phyloP scores from a whole-genome alignment of 2,329 filamentous ascomycete genomes.

The Pseudogymnoascus sp. region DNA sequence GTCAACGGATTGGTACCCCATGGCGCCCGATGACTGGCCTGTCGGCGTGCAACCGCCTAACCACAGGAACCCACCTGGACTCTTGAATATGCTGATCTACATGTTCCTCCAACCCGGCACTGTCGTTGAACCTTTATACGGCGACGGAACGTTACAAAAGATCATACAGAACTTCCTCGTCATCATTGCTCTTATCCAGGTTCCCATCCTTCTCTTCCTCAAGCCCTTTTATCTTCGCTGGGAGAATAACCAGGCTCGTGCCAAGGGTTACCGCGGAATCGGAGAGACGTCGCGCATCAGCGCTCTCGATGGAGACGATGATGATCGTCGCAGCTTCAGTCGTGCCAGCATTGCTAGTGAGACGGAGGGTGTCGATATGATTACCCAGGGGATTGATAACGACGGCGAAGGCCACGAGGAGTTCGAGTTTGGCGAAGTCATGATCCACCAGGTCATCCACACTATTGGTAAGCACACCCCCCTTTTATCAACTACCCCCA shows the following conservation, averaged over 20 bases:
- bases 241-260: constrained; percentile 85
- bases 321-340: constrained; percentile 50
- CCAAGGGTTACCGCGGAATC: constrained; percentile 84
- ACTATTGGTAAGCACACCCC: constrained; percentile 68
- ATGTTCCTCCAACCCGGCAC: constrained; percentile 92
- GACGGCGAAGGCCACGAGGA: constrained; percentile 81
- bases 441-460: constrained; percentile 99
- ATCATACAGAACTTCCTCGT: constrained; percentile 69
- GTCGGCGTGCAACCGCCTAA: constrained; percentile 32
- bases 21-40: constrained; percentile 27
- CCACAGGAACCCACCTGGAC: constrained; percentile 61
- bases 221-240: constrained; percentile 93
- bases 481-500: background rate
- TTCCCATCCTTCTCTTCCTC: constrained; percentile 83
- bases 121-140: constrained; percentile 64
- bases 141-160: constrained; percentile 51
- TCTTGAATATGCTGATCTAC: constrained; percentile 99
- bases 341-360: constrained; percentile 66
- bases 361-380: constrained; percentile 76
- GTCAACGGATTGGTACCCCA: constrained; percentile 71
- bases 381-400: constrained; percentile 70
- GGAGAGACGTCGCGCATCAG: constrained; percentile 83
- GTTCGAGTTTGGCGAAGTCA: constrained; percentile 92
- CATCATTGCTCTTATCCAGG: constrained; percentile 74
- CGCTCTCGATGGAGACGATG: constrained; percentile 82